These are phyloP conservation scores for Penicillium sp. DNA, from an alignment of 2,329 filamentous ascomycete species.

Conservation along the genomic window DNA sequence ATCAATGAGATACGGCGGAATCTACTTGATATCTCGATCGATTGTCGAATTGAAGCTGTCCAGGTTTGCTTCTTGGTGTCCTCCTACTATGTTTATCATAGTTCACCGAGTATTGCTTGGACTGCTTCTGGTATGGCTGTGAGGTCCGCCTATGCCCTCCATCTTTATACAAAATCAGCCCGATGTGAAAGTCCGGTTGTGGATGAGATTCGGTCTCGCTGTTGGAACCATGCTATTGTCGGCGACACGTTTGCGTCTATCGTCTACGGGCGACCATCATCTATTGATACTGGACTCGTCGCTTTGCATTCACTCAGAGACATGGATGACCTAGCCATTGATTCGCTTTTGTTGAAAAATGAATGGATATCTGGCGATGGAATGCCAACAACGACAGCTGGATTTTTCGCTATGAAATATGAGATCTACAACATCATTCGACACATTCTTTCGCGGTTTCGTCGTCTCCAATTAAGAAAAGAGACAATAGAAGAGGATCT, in stretches of 20 bases:
- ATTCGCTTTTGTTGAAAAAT: conserved; percentile 3
- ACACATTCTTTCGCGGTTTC: conserved; percentile 25
- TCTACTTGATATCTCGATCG: conserved; percentile 16
- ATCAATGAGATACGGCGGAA: conserved; percentile 13
- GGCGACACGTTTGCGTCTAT: conserved; percentile 30
- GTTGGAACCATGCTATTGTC: conserved; percentile 31
- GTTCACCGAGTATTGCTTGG: conserved; percentile 21
- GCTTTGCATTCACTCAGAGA: conserved; percentile 22
- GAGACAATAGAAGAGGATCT: conserved; percentile 6
- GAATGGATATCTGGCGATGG: conserved; percentile 12
- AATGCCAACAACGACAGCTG: conserved; percentile 1
- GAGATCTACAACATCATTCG: conserved; percentile 29
- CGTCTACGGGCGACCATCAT: conserved; percentile 30
- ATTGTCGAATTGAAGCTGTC: conserved; percentile 21
- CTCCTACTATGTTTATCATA: conserved; percentile 20
- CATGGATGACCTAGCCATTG: conserved; percentile 23
- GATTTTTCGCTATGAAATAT: conserved; percentile 28
- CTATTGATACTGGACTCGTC: conserved; percentile 26
- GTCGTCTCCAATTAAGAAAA: conserved; percentile 19
- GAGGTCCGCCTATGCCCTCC: conserved; percentile 20
- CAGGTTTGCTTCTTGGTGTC: conserved; percentile 19
- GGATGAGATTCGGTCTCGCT: conserved; percentile 29
- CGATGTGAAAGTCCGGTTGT: conserved; percentile 5
- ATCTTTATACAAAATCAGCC: conserved; percentile 13
- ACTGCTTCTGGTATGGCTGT: conserved; percentile 19